Percentiles rank a stretch among this genome's conserved stretches.
Conservation (phyloP, 139 green algal genomes). For the Chlamydomonas incerta region DNA sequence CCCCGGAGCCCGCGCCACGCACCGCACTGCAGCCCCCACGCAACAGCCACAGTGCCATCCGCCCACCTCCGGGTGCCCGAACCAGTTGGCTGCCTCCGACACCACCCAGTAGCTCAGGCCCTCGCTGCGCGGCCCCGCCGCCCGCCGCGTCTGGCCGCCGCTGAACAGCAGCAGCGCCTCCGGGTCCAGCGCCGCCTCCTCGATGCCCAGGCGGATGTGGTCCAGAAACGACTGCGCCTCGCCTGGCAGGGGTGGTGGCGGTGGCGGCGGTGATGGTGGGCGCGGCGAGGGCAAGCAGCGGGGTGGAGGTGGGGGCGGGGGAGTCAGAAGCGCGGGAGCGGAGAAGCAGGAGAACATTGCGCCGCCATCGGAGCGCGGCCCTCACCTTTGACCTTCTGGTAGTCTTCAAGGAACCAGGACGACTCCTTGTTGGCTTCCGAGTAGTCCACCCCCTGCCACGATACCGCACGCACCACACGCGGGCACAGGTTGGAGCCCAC, state of each 20-base stretch:
- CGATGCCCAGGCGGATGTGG: slow-evolving; percentile 87
- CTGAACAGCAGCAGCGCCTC: slow-evolving; percentile 82
- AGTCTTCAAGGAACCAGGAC: slow-evolving; percentile 83
- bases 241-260: slow-evolving; percentile 41
- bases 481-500: too few species aligned
- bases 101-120: slow-evolving; percentile 86
- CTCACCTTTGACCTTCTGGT: slow-evolving; percentile 72
- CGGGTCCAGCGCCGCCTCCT: slow-evolving; percentile 74
- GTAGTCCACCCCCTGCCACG: slow-evolving; percentile 72
- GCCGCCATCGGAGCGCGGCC: too few species aligned
- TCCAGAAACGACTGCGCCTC: slow-evolving; percentile 86
- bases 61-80: slow-evolving; percentile 54
- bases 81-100: slow-evolving; percentile 79
- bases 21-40: too few species aligned
- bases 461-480: too few species aligned
- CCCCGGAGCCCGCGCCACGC: too few species aligned
- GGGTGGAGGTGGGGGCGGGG: too few species aligned
- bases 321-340: too few species aligned
- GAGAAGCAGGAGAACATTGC: too few species aligned
- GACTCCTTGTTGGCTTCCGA: slow-evolving; percentile 51
- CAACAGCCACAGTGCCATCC: too few species aligned
- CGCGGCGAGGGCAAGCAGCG: too few species aligned
- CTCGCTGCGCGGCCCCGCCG: slow-evolving; percentile 82
- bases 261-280: neutral
- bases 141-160: slow-evolving; percentile 73